phyloP scores from a whole-genome alignment of 257 asterid genomes.

The Thymus quinquecostatus region DNA sequence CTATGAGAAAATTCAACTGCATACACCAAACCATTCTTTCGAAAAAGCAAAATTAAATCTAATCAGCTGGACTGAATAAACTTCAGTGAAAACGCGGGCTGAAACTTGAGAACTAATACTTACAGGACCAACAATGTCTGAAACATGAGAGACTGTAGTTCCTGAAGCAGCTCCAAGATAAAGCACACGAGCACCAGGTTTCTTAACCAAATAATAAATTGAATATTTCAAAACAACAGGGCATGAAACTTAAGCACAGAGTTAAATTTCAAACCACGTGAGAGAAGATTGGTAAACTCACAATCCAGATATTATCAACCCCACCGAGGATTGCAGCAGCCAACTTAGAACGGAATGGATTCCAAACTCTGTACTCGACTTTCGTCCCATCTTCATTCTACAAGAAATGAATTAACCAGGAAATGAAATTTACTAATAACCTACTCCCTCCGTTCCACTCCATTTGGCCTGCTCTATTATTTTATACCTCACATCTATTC shows the following conservation, averaged over 20 bases:
- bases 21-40: slow-evolving; percentile 79
- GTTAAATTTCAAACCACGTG: too few relatives aligned
- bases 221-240: background rate
- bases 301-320: slow-evolving; percentile 93
- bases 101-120: slow-evolving; percentile 28
- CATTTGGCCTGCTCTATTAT: too few relatives aligned
- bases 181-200: slow-evolving; percentile 57
- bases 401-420: too few relatives aligned
- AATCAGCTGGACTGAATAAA: too few relatives aligned
- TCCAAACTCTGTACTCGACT: slow-evolving; percentile 92
- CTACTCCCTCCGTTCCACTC: too few relatives aligned
- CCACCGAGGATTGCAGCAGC: slow-evolving; percentile 98
- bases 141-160: slow-evolving; percentile 35
- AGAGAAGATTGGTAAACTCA: slow-evolving; percentile 41
- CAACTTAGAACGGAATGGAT: slow-evolving; percentile 93
- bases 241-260: too few relatives aligned
- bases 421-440: too few relatives aligned
- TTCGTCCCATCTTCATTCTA: slow-evolving; percentile 89
- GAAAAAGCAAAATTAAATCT: background rate
- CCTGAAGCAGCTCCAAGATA: slow-evolving; percentile 30
- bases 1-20: slow-evolving; percentile 96
- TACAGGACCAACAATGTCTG: slow-evolving; percentile 93
- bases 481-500: too few relatives aligned
- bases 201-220: slow-evolving; percentile 25
- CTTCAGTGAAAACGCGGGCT: background rate